Percentiles rank a stretch among this genome's conserved stretches.
Conservation (phyloP, 176 grass and related monocot species). For the bread wheat (Triticum aestivum) region DNA sequence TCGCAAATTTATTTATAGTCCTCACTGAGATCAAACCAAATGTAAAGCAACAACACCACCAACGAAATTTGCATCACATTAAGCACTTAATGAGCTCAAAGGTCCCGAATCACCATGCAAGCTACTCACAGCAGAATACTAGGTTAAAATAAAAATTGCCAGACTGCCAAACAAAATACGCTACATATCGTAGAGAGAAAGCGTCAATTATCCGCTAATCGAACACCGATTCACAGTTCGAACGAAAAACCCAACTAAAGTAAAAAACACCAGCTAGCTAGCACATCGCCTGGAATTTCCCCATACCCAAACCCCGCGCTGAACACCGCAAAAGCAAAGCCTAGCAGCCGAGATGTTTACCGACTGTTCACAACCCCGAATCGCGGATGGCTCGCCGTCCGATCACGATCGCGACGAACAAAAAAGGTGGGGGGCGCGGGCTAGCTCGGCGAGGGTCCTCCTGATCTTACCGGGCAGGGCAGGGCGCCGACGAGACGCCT, state of each 20-base stretch:
- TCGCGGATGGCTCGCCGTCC: background rate
- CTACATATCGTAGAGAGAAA: background rate
- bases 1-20: background rate
- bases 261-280: background rate
- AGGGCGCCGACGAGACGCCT: background rate
- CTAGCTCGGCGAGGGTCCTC: background rate
- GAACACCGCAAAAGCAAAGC: background rate
- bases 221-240: background rate
- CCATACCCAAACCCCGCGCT: background rate
- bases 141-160: background rate
- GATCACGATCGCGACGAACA: background rate
- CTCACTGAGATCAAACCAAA: background rate
- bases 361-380: background rate
- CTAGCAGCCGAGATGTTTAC: no score
- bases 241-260: background rate
- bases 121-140: no score
- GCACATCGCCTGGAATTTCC: background rate
- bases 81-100: background rate
- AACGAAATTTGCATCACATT: background rate
- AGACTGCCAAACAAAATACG: background rate
- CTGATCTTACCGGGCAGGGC: slow-evolving; percentile 31
- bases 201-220: background rate
- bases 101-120: background rate
- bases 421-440: background rate
- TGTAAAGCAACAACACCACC: background rate